Conservation (phyloP, 2,329 filamentous ascomycete genomes). For the Pseudogymnoascus sp. region DNA sequence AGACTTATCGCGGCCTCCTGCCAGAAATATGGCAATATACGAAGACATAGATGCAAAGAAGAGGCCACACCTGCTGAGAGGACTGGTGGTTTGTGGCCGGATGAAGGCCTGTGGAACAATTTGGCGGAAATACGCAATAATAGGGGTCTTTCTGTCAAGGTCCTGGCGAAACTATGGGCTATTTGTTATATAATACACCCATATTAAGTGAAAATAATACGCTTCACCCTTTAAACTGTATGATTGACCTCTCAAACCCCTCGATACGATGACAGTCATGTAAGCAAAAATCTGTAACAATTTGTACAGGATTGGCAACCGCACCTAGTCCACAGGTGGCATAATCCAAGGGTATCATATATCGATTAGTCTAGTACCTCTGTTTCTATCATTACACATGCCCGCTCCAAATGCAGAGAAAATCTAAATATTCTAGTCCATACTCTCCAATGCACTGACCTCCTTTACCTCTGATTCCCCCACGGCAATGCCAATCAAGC, state of each 20-base stretch:
- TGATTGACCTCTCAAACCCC: not conserved
- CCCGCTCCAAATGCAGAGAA: conserved; percentile 2
- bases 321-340: not conserved
- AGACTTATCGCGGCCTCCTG: not conserved
- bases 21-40: not conserved
- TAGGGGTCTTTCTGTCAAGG: not conserved
- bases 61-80: not conserved
- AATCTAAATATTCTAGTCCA: conserved; percentile 42
- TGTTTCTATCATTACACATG: conserved; percentile 3
- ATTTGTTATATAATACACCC: not conserved
- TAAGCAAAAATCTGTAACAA: not conserved
- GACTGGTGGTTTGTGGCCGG: not conserved
- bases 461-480: conserved; percentile 30
- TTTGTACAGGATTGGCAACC: not conserved
- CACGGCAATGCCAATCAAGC: conserved; percentile 56
- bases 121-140: not conserved
- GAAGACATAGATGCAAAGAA: not conserved
- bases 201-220: not conserved
- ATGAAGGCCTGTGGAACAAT: not conserved
- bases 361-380: not conserved
- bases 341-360: conserved; percentile 9
- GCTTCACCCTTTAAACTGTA: not conserved
- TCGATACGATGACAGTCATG: not conserved
- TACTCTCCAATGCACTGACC: conserved; percentile 46
- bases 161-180: not conserved